Evolutionary conservation across 2,329 filamentous ascomycete genomes (phyloP), one percentile per base, ranked within the genome.

Genomic region (Chaetomiaceae sp.): DNA sequence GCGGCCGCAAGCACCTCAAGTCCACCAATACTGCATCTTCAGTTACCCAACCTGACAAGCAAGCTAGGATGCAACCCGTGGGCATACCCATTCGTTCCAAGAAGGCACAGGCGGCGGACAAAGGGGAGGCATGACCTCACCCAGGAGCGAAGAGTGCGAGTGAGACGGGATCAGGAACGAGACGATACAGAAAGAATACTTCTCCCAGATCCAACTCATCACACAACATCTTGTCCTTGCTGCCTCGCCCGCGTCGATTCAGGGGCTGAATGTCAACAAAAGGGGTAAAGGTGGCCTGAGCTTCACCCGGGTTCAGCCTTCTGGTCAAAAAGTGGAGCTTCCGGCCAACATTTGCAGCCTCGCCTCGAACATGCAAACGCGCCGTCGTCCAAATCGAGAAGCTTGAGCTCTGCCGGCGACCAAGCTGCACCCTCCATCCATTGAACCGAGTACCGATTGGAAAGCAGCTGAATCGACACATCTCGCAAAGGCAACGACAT

Each of bases 401-500:
- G 22, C 44, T 15, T 20, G 11, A n/a, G n/a, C 17, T 14, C 27
- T 14, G 27, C 33, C 25, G 34, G 22, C 39, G 27, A 12, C 20
- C 44, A 23, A 34, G 20, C 33, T 37, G n/a, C 31, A 45, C 4
- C 22, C 19, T 6, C 8, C 31, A 34, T 25, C 34, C 20, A 8
- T 15, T 31, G 31, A 39, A 25, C 9, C n/a, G n/a, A 50, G 14
- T 15, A 17, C 31, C 31, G 34, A 47, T 44, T 29, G 15, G n/a
- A 34, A 17, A 27, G 11, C 17, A 12, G 17, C 44, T 14, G 31
- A 23, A n/a, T 12, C 19, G 12, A 25, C 4, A 25, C 7, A n/a
- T 3, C 15, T 15, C 7, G n/a, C 14, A 6, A 27, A 40, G 12
- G 27, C 50, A 49, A 25, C 36, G 51, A 56, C 54, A 87, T 87